Evolutionary conservation across 495 filamentous ascomycete genomes (phyloP).

Genomic region (Trichoderma orchidacearum): DNA sequence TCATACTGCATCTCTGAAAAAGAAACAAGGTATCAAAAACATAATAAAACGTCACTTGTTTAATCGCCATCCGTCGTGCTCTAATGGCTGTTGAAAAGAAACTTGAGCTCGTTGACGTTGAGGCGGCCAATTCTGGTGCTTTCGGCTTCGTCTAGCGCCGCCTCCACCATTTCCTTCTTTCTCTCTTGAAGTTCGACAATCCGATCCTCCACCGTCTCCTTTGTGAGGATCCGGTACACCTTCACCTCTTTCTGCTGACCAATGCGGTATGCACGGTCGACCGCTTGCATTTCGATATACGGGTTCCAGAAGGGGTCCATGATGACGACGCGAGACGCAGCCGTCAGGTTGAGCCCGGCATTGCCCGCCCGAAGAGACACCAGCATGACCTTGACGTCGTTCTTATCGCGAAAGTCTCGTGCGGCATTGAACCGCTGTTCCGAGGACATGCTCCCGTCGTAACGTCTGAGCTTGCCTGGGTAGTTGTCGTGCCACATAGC

Average conservation of each 20-base stretch:
- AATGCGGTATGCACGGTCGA: conserved; percentile 87
- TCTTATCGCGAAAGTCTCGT: conserved; percentile 53
- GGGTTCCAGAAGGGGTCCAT: conserved; percentile 97
- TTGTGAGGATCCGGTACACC: conserved; percentile 68
- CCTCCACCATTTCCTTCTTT: conserved; percentile 66
- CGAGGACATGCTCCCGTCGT: conserved; percentile 74
- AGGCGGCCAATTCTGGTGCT: conserved; percentile 49
- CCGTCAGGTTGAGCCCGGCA: conserved; percentile 75
- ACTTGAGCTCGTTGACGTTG: conserved; percentile 49
- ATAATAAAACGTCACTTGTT: too few species aligned
- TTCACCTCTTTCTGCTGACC: conserved; percentile 64
- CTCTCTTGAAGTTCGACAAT: conserved; percentile 75
- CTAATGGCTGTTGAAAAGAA: conserved; percentile 44
- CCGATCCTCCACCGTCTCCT: conserved; percentile 78
- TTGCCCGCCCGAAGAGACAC: conserved; percentile 88
- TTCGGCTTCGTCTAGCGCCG: conserved; percentile 72
- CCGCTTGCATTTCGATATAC: conserved; percentile 85
- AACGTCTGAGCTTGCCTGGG: conserved; percentile 49
- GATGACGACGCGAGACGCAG: conserved; percentile 80
- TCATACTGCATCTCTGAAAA: too few species aligned
- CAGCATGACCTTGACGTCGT: conserved; percentile 60
- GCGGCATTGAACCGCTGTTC: conserved; percentile 58
- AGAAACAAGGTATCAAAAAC: too few species aligned
- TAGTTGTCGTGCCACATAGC: conserved; percentile 53
- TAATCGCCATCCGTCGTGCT: background rate